These are phyloP conservation scores for Houttuynia cordata DNA, from an alignment of 164 flowering plant genomes.

Conservation along the genomic window DNA sequence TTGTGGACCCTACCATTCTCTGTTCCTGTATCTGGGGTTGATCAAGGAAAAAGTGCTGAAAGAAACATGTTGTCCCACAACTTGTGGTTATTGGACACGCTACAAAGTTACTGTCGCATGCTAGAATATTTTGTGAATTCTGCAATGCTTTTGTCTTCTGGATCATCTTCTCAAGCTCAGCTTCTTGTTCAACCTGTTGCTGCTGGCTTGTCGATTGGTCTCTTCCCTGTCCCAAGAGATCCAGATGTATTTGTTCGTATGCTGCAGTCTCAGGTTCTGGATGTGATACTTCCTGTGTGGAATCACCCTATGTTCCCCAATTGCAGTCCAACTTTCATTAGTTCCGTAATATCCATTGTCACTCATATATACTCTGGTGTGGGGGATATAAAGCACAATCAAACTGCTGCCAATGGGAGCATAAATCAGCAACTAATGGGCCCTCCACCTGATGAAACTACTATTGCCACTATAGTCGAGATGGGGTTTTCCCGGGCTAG, in stretches of 20 bases:
- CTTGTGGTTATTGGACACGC: conserved; percentile 70
- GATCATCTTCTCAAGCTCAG: conserved; percentile 67
- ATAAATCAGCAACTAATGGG: conserved; percentile 37
- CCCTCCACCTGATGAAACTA: conserved; percentile 84
- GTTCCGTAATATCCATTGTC: conserved; percentile 56
- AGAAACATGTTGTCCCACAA: conserved; percentile 44
- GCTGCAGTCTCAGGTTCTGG: conserved; percentile 83
- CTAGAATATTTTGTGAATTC: conserved; percentile 90
- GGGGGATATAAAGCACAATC: conserved; percentile 57
- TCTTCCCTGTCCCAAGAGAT: conserved; percentile 80
- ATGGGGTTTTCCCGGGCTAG: conserved; percentile 93
- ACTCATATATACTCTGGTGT: conserved; percentile 73
- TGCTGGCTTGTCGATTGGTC: conserved; percentile 71
- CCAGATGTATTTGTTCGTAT: conserved; percentile 74
- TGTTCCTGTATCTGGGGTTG: conserved; percentile 29
- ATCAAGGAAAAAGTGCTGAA: conserved; percentile 38
- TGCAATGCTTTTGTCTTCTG: conserved; percentile 50
- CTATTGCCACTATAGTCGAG: conserved; percentile 78
- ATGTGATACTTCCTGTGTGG: conserved; percentile 85
- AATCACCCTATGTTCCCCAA: conserved; percentile 71
- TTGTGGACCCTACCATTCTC: conserved; percentile 67
- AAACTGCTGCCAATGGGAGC: conserved; percentile 39
- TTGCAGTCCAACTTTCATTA: conserved; percentile 50
- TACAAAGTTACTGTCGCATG: conserved; percentile 63
- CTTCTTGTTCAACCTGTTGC: conserved; percentile 86